A percentile compares a stretch with the other conserved stretches of the same genome.
phyloP scores from a whole-genome alignment of 768 basidiomycete genomes.

The Xerocomellus intermedius region DNA sequence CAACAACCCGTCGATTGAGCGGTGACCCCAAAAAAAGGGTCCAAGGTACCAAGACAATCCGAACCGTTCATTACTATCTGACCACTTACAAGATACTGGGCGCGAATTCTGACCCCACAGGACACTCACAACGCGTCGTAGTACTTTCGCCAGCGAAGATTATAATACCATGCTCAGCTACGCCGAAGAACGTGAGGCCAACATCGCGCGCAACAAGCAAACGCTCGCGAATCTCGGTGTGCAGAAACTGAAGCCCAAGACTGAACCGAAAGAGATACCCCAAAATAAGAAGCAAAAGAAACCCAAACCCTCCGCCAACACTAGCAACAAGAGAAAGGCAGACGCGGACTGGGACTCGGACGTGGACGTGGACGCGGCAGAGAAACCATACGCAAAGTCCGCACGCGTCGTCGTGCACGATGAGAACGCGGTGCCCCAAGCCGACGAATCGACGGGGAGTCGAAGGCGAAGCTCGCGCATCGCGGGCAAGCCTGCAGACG shows the following conservation, averaged over 20 bases:
- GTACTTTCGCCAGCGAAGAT: neutral
- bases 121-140: neutral
- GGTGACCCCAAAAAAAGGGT: neutral
- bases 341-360: constrained; percentile 23
- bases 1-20: neutral
- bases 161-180: constrained; percentile 24
- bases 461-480: constrained; percentile 69
- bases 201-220: constrained; percentile 43
- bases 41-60: neutral
- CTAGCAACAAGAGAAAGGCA: constrained; percentile 43
- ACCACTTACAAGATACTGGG: neutral
- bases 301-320: neutral
- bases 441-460: constrained; percentile 12
- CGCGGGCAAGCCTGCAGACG: constrained; percentile 56
- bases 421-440: constrained; percentile 15
- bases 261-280: constrained; percentile 45
- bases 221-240: constrained; percentile 46
- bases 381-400: constrained; percentile 24
- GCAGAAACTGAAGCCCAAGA: constrained; percentile 36
- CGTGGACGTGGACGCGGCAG: constrained; percentile 31
- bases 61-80: too few relatives aligned
- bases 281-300: constrained; percentile 20
- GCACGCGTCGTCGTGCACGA: constrained; percentile 17
- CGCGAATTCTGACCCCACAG: neutral
- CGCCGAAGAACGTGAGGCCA: constrained; percentile 33